Percentiles rank a stretch among this genome's conserved stretches.
Conservation (phyloP, 345 rosid genomes). For the Eucalyptus albens region DNA sequence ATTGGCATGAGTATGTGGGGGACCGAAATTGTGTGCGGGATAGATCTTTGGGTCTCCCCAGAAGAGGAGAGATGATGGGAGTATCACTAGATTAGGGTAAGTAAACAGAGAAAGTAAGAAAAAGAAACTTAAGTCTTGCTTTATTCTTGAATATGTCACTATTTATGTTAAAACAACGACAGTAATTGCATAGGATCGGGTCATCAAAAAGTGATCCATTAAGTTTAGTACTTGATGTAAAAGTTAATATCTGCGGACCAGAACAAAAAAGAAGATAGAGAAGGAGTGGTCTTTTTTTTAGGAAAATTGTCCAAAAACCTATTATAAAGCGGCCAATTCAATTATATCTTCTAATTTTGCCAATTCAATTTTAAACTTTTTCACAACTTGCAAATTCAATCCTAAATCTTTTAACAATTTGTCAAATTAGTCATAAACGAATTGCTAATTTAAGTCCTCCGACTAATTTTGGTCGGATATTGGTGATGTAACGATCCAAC, state of each 20-base stretch:
- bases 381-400: too few relatives aligned
- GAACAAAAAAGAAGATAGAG: not conserved
- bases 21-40: not conserved
- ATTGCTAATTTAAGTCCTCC: not conserved
- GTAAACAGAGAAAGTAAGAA: not conserved
- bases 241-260: not conserved
- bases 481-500: not conserved
- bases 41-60: not conserved
- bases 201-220: not conserved
- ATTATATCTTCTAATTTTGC: too few relatives aligned
- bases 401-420: too few relatives aligned
- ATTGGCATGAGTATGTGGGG: not conserved
- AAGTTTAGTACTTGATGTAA: not conserved
- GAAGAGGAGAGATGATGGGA: not conserved
- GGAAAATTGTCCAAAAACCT: not conserved
- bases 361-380: too few relatives aligned
- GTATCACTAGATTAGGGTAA: not conserved
- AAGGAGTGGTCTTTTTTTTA: rapidly evolving
- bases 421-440: not conserved
- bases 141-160: not conserved
- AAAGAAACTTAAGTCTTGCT: not conserved
- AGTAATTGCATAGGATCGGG: not conserved
- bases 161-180: not conserved
- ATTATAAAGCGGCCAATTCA: not conserved
- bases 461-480: not conserved